Percentiles rank a stretch among this genome's conserved stretches.
Conservation (phyloP, 176 grass and related monocot species). For the Sorghum bicolor region Sorghum_bicolor_NCBIv3 NC_012871.2:2049001-2049500, state of each 20-base stretch:
- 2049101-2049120: conserved; percentile 48
- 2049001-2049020: conserved; percentile 54
- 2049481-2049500: neutral
- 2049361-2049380: neutral
- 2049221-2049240: neutral
- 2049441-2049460: neutral
- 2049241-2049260: too few relatives aligned
- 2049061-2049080: conserved; percentile 28
- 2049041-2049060: conserved; percentile 46
- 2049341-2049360: neutral
- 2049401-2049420: neutral
- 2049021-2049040: conserved; percentile 18
- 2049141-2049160: conserved; percentile 13
- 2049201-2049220: neutral
- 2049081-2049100: conserved; percentile 41
- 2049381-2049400: neutral
- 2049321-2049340: neutral
- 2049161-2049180: neutral
- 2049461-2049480: neutral
- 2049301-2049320: neutral
- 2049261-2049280: too few relatives aligned
- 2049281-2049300: neutral
- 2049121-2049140: conserved; percentile 44
- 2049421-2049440: neutral
- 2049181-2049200: neutral